phyloP scores from a whole-genome alignment of 176 grass and related monocot species.

The Avena eriantha region DNA sequence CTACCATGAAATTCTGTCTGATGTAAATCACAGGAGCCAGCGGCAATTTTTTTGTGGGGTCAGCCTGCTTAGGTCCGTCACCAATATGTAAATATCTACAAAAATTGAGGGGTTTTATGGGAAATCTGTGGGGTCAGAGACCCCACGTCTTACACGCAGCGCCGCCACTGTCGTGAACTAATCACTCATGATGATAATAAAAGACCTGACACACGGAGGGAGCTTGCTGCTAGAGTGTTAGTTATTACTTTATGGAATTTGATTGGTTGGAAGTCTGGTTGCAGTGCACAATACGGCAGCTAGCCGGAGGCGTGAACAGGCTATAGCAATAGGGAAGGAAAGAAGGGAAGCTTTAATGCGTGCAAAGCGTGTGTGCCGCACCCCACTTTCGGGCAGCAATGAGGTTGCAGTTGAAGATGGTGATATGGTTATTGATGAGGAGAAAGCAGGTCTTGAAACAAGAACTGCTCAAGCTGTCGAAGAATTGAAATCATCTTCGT shows the following conservation, averaged over 20 bases:
- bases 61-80: not conserved
- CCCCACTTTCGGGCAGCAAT: slow-evolving; percentile 61
- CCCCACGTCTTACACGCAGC: not conserved
- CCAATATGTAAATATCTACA: not conserved
- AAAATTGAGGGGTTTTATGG: not conserved
- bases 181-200: not conserved
- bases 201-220: not conserved
- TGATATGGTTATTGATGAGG: slow-evolving; percentile 85
- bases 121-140: not conserved
- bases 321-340: slow-evolving; percentile 86
- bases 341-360: slow-evolving; percentile 96
- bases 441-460: slow-evolving; percentile 63
- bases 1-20: not conserved
- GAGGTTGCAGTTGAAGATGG: slow-evolving; percentile 63
- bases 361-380: slow-evolving; percentile 84
- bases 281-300: slow-evolving; percentile 66
- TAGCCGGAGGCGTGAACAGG: slow-evolving; percentile 74
- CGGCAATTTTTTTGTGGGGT: too few species aligned
- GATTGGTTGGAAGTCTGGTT: slow-evolving; percentile 47
- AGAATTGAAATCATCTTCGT: slow-evolving; percentile 71
- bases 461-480: slow-evolving; percentile 74
- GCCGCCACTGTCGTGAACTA: not conserved
- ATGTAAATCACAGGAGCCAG: not conserved
- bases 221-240: slow-evolving; percentile 16
- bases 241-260: slow-evolving; percentile 26